phyloP scores from a whole-genome alignment of 345 rosid species.

The Dipteronia sinensis region DNA sequence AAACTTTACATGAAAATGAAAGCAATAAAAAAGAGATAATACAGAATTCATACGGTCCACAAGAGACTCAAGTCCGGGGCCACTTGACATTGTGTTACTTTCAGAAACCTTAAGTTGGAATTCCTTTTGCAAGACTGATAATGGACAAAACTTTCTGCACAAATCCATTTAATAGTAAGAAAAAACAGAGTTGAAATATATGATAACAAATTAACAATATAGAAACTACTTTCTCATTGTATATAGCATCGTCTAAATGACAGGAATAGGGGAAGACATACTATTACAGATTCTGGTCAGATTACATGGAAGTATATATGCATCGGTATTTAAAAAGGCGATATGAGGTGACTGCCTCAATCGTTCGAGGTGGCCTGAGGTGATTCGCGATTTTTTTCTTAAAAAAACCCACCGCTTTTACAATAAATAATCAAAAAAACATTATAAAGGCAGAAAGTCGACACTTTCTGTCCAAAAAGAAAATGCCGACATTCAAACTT shows the following conservation, averaged over 20 bases:
- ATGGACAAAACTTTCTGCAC: conserved; percentile 11
- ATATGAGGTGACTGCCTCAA: too few species aligned
- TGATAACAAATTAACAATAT: not conserved
- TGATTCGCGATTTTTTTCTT: too few species aligned
- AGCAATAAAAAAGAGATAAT: not conserved
- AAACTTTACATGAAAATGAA: not conserved
- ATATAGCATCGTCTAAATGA: not conserved
- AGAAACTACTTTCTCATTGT: not conserved
- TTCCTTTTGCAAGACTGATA: not conserved
- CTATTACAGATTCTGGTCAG: not conserved
- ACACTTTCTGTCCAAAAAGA: too few species aligned
- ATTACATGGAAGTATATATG: too few species aligned
- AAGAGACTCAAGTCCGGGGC: conserved; percentile 79
- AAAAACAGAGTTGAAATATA: not conserved
- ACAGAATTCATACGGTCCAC: conserved; percentile 63
- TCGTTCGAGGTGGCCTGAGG: too few species aligned
- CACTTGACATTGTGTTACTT: conserved; percentile 50
- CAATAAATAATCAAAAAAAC: too few species aligned
- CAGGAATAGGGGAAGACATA: not conserved
- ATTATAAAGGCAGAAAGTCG: too few species aligned
- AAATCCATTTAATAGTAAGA: not conserved
- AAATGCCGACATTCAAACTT: too few species aligned
- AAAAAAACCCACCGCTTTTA: too few species aligned
- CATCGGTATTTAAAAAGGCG: too few species aligned
- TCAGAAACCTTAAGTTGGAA: not conserved